phyloP scores from a whole-genome alignment of 2,329 filamentous ascomycete species.

The Xylaria sp. region DNA sequence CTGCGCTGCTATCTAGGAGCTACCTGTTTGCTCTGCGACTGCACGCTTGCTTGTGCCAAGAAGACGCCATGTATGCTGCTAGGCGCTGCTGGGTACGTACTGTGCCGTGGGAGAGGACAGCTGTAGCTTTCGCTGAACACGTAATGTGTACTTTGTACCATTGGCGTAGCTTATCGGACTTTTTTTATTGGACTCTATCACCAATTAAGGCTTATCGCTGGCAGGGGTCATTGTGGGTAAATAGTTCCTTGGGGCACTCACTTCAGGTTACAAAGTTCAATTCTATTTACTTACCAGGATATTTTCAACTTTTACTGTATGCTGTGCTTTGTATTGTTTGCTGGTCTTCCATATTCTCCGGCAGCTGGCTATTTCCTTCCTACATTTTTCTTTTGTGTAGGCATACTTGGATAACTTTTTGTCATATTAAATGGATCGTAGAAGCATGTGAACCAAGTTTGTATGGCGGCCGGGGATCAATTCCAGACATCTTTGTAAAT shows the following conservation, averaged over 20 bases:
- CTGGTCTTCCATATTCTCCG: no score
- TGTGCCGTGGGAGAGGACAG: constrained; percentile 44
- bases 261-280: no score
- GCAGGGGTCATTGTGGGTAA: not conserved
- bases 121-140: constrained; percentile 45
- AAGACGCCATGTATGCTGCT: constrained; percentile 3
- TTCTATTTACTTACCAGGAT: no score
- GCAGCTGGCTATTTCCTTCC: no score
- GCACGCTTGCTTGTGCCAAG: constrained; percentile 31
- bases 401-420: no score
- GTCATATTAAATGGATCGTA: no score
- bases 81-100: constrained; percentile 2
- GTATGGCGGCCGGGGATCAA: not conserved
- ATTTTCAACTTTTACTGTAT: no score
- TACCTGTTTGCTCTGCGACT: not conserved
- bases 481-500: not conserved
- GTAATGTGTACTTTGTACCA: not conserved
- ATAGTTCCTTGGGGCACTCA: not conserved
- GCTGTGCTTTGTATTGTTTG: not conserved
- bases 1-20: constrained; percentile 9
- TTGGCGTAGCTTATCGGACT: constrained; percentile 11
- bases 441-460: no score
- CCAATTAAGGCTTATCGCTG: not conserved
- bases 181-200: constrained; percentile 8
- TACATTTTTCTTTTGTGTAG: no score